Evolutionary conservation across 192 early-diverging fungal species (phyloP).

Genomic region (Coemansia sp.): DNA sequence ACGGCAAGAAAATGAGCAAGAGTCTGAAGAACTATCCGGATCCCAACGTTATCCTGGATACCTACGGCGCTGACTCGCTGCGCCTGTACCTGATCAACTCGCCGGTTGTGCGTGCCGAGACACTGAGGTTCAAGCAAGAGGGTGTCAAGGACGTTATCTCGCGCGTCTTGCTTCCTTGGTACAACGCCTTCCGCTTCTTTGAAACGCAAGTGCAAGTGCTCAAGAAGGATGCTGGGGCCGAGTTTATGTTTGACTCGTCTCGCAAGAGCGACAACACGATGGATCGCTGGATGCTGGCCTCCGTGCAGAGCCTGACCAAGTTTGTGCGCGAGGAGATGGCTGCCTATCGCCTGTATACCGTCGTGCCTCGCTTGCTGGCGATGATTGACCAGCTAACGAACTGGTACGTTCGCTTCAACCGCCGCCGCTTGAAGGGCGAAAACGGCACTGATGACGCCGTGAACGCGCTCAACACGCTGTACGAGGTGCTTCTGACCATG

Average conservation of each 20-base stretch:
- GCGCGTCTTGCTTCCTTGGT: slow-evolving; percentile 97
- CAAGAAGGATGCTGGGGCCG: slow-evolving; percentile 74
- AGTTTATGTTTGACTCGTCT: slow-evolving; percentile 81
- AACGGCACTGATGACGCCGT: slow-evolving; percentile 83
- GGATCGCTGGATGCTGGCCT: slow-evolving; percentile 98
- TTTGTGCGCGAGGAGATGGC: slow-evolving; percentile 93
- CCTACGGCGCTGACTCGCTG: slow-evolving; percentile 93
- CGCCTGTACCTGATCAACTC: slow-evolving; percentile 97
- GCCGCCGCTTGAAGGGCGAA: slow-evolving; percentile 95
- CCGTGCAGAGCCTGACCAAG: slow-evolving; percentile 89
- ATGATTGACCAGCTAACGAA: slow-evolving; percentile 96
- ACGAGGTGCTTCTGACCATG: slow-evolving; percentile 92
- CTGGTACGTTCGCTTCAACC: slow-evolving; percentile 99
- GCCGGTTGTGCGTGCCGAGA: slow-evolving; percentile 95
- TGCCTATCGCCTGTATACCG: slow-evolving; percentile 97
- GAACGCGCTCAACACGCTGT: slow-evolving; percentile 90
- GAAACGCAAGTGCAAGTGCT: slow-evolving; percentile 83
- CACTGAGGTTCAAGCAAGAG: slow-evolving; percentile 93
- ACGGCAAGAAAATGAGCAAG: slow-evolving; percentile 99
- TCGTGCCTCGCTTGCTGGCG: slow-evolving; percentile 86
- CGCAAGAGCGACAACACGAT: slow-evolving; percentile 86
- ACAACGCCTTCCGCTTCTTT: slow-evolving; percentile 98
- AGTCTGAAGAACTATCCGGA: slow-evolving; percentile 98
- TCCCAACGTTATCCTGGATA: slow-evolving; percentile 76
- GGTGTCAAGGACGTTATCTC: slow-evolving; percentile 95